phyloP scores from a whole-genome alignment of 2,329 filamentous ascomycete species.

The Ophiocordyceps camponoti-leonardi region DNA sequence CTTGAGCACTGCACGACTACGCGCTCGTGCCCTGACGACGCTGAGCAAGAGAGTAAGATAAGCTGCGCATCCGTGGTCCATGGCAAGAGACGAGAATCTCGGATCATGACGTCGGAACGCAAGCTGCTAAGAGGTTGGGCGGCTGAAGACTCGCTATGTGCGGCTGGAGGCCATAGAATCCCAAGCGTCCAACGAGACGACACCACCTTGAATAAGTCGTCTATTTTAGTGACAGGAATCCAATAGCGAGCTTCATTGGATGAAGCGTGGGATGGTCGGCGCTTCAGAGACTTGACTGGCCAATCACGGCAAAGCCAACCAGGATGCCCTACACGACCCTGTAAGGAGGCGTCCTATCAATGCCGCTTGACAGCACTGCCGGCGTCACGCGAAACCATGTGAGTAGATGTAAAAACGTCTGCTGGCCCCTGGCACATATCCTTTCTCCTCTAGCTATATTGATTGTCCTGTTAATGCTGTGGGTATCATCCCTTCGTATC shows the following conservation, averaged over 20 bases:
- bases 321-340: background rate
- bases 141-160: background rate
- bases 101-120: no score
- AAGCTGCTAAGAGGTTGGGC: no score
- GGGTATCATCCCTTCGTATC: background rate
- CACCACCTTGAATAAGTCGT: background rate
- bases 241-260: conserved; percentile 9
- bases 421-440: background rate
- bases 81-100: no score
- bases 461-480: background rate
- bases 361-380: conserved; percentile 3
- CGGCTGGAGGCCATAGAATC: background rate
- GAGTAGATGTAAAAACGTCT: background rate
- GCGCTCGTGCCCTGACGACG: no score
- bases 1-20: no score
- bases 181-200: background rate
- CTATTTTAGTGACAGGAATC: background rate
- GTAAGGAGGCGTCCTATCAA: background rate
- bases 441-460: background rate
- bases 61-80: no score
- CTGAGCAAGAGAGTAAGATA: no score
- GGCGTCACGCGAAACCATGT: conserved; percentile 4
- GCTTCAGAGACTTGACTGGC: conserved; percentile 10
- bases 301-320: conserved; percentile 9
- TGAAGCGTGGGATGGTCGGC: conserved; percentile 8